Evolutionary conservation across 805 yeast genomes (phyloP), one percentile per base, ranked within the genome.

Genomic region (Millerozyma miso): DNA sequence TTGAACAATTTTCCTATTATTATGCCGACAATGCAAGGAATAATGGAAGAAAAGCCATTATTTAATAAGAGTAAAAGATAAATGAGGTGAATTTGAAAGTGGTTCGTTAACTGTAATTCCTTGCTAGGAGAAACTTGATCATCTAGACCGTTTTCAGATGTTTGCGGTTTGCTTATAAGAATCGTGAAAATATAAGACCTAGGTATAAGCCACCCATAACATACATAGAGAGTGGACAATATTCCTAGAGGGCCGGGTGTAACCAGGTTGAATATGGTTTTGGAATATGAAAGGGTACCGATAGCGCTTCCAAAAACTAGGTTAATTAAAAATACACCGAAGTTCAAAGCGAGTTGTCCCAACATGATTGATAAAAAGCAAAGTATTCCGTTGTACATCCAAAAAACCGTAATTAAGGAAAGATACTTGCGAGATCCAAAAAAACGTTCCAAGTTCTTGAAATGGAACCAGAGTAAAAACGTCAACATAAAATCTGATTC

Each of bases 371-470:
- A 42, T 1, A 68, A 32, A 10, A 69, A 58, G 4, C 73, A 57
- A 6, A 63, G 51, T 4, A 71, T 46, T 1, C 74, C 58, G 45
- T 80, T 81, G 62, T 80, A 82, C 1, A 72, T 13, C 19, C 68
- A 68, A 31, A 75, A 61, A 33, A 79, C 50, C 1, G 69, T 42
- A 2, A 81, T 54, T 13, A 77, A 52, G 31, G 79, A 71, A 8
- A 77, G 49, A 49, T 79, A 78, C 50, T 77, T 79, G 37, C 73
- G 58, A 10, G 81, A 71, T 1, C 87, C 87, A 53, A 72, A 72
- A 38, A 76, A 59, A 39, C 87, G 56, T 59, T 82, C 88, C 40
- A 82, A 48, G 33, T 69, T 73, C 55, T 81, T 78, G 51, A 73
- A 72, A 39, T 75, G 74, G 44, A 77, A 69, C 69, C 78, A 56